Base-by-base conservation (phyloP, 441 rosid genomes). In the Raphanus hybrid region DNA sequence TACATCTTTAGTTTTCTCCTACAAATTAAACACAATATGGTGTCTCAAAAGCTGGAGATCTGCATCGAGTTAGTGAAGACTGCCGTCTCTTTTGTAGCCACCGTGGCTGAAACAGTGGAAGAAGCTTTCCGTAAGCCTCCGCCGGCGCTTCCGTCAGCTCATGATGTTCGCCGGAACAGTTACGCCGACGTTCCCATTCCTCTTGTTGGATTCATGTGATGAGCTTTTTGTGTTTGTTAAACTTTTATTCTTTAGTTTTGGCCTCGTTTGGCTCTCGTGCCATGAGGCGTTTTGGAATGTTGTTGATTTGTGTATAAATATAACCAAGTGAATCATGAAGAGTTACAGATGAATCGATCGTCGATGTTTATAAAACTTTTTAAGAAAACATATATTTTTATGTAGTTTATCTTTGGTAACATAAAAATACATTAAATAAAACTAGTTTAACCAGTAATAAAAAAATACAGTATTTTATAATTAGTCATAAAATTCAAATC, bases 11-110 rank as follows among this genome's bases (percentile, higher is more conserved):
- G 32, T 5, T 5, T 8, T 66, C 41, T 71, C 43, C 59, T 50
- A 16, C 61, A 62, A 26, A 32, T 60, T 1, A 71, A 63, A 69
- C n/a, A 66, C 76, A 75, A 61, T 0, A 84, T 85, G 90, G 82
- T 88, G 90, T 71, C 82, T 32, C 87, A 82, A 67, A 88, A 84
- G 78, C 64, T 85, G 37, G 90, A 85, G 85, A 81, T 88, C 64
- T 90, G 92, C 84, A 76, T 89, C 55, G 85, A 81, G 29, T 18
- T 92, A 41, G 41, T 84, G 75, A 87, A 73, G 69, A 18, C 89
- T 50, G 86, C 85, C 0, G 15, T 92, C n/a, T 76, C 84, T 63
- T 85, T 90, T 48, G 77, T 88, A 12, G 0, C 85, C 14, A 84
- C 71, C 8, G 89, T 89, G 15, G 88, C 85, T 41, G 89, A 90